Evolutionary conservation across 352 stramenopile species (phyloP), one percentile per base, ranked within the genome.

Genomic region (Globisporangium irregulare): DNA sequence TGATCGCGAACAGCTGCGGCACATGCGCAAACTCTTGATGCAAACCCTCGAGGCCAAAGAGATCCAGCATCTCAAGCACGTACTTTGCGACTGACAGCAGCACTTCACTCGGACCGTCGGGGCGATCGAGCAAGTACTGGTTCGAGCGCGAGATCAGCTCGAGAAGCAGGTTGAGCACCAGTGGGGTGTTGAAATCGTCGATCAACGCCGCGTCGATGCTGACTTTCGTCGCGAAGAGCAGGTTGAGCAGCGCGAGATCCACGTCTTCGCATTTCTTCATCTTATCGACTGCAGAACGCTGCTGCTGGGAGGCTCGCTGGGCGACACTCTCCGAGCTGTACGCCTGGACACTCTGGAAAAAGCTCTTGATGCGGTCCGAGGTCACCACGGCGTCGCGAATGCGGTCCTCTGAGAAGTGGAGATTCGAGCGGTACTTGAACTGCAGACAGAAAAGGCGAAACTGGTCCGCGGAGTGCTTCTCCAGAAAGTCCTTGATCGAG

Each of bases 401-500:
- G 59, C 86, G 84, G 65, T 94, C 87, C 2, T 86, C 73, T 10
- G 87, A 92, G 69, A 92, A 97, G 53, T 92, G 68, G 29, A 96
- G 76, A 41, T 91, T 91, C 5, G 83, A 69, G 9, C 85, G 81
- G 66, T 97, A 98, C 68, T 96, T 93, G 64, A 92, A 91, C 70
- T 95, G 84, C 20, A 97, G 74, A 73, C 90, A 98, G 67, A 98
- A 97, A 12, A 97, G 46, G 3, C 92, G 83, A 65, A 97, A 97
- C 48, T 94, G 82, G 60, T 97, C 87, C 18, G 84, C 77, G 0
- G 65, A 76, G 56, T 76, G 69, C 32, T 36, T 36, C 1, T 57
- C 65, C 32, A 98, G 69, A 68, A 98, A 92, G 32, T 98, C 89
- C 56, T 84, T 77, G 65, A 99, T 97, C 27, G 94, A 98, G 66